A percentile compares a stretch with the other conserved stretches of the same genome.
phyloP scores from a whole-genome alignment of 257 asterid species.

The Lavandula angustifolia region DNA sequence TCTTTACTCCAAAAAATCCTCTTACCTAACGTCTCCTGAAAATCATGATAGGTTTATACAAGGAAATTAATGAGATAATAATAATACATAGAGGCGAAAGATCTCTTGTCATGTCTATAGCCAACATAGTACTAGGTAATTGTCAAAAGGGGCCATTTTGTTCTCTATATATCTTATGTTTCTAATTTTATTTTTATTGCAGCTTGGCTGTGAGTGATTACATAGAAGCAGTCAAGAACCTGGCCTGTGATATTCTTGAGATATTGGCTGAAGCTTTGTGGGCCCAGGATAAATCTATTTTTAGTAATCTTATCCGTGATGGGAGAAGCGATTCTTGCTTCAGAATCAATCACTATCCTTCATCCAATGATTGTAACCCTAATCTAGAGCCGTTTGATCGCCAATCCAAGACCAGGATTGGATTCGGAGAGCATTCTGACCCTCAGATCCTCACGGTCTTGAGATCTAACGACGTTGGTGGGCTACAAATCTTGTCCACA shows the following conservation, averaged over 20 bases:
- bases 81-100: not conserved
- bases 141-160: constrained; percentile 16
- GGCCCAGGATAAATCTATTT: constrained; percentile 39
- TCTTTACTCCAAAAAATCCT: too few relatives aligned
- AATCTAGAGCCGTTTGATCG: not conserved
- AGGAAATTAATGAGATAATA: not conserved
- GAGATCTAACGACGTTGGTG: constrained; percentile 67
- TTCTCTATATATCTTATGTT: too few relatives aligned
- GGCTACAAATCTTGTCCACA: constrained; percentile 59
- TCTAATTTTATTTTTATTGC: constrained; percentile 16
- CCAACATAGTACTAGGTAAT: constrained; percentile 27
- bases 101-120: constrained; percentile 7
- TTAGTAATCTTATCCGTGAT: constrained; percentile 55
- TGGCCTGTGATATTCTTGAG: constrained; percentile 67
- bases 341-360: constrained; percentile 73
- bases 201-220: constrained; percentile 60
- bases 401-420: constrained; percentile 43
- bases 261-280: constrained; percentile 59
- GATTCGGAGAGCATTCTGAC: constrained; percentile 84
- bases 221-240: constrained; percentile 50
- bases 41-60: not conserved
- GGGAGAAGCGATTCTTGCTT: constrained; percentile 71
- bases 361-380: constrained; percentile 15
- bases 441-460: constrained; percentile 76
- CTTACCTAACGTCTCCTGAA: too few relatives aligned